Percentiles rank a stretch among this genome's conserved stretches.
phyloP scores from a whole-genome alignment of 345 rosid genomes.

The Psidium guajava region DNA sequence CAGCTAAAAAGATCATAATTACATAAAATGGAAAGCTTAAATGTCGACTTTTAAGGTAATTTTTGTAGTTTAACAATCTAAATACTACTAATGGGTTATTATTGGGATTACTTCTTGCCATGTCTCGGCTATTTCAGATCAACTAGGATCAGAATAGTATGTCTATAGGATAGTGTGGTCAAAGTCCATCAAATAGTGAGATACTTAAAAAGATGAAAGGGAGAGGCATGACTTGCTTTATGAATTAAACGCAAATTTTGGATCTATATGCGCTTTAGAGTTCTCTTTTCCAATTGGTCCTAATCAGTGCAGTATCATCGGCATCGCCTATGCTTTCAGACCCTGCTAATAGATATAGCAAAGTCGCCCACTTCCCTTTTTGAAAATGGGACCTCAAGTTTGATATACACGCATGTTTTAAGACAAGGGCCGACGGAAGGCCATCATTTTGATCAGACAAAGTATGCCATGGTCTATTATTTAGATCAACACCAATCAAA shows the following conservation, averaged over 20 bases:
- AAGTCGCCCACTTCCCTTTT: background rate
- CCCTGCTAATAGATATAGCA: background rate
- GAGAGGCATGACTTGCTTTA: background rate
- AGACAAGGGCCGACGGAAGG: background rate
- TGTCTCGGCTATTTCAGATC: background rate
- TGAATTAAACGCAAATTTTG: background rate
- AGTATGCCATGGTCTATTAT: background rate
- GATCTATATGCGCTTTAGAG: background rate
- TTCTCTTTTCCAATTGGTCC: background rate
- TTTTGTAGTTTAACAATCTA: too few species aligned
- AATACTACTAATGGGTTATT: too few species aligned
- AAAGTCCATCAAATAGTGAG: background rate
- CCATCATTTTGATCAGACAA: background rate
- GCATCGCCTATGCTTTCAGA: background rate
- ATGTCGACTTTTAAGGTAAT: too few species aligned
- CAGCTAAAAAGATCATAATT: too few species aligned
- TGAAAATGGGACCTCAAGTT: background rate
- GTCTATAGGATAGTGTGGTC: background rate
- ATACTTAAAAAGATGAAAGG: background rate
- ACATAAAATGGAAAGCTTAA: too few species aligned
- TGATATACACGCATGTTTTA: background rate
- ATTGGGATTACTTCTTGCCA: too few species aligned
- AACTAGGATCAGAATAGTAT: background rate
- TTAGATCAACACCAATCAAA: background rate
- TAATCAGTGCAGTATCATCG: background rate